Evolutionary conservation across 1,284 basidiomycete species (phyloP).

Genomic region (Trametes versicolor): DNA sequence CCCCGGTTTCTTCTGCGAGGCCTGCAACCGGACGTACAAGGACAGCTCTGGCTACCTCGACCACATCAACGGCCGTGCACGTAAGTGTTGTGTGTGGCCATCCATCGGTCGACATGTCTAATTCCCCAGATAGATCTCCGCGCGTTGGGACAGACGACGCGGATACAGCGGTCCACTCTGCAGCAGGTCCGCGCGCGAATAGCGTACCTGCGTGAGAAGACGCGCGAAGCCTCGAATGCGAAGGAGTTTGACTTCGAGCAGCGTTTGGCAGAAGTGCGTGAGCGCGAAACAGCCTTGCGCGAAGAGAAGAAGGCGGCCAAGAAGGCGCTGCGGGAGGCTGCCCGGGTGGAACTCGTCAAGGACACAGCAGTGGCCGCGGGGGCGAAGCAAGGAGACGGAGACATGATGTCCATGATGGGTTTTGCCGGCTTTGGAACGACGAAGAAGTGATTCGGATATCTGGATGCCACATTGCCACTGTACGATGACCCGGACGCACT

Average conservation of each 20-base stretch:
- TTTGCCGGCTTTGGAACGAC: slow-evolving; percentile 90
- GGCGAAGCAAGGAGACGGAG: slow-evolving; percentile 55
- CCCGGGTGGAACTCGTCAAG: slow-evolving; percentile 69
- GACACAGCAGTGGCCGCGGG: slow-evolving; percentile 50
- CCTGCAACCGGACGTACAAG: slow-evolving; percentile 92
- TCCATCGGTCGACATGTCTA: slow-evolving; percentile 13
- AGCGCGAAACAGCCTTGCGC: slow-evolving; percentile 70
- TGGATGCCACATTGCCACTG: slow-evolving; percentile 4
- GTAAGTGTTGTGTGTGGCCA: slow-evolving; percentile 62
- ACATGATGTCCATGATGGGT: slow-evolving; percentile 91
- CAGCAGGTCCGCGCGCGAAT: slow-evolving; percentile 93
- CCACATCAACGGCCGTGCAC: slow-evolving; percentile 94
- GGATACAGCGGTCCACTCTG: slow-evolving; percentile 89
- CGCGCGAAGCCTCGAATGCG: slow-evolving; percentile 79
- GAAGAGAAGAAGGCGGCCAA: slow-evolving; percentile 78
- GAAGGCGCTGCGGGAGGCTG: slow-evolving; percentile 76
- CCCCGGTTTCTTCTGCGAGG: slow-evolving; percentile 92
- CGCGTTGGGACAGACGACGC: slow-evolving; percentile 93
- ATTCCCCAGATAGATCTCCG: slow-evolving; percentile 76
- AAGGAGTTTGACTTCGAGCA: slow-evolving; percentile 95
- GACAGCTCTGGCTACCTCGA: slow-evolving; percentile 95
- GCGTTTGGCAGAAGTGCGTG: slow-evolving; percentile 86
- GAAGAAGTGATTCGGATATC: slow-evolving; percentile 64
- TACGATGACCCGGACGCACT: slow-evolving; percentile 23
- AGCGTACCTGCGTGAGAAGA: slow-evolving; percentile 87